Evolutionary conservation across 1,284 basidiomycete genomes (phyloP).

Genomic region (Trametes sp.): DNA sequence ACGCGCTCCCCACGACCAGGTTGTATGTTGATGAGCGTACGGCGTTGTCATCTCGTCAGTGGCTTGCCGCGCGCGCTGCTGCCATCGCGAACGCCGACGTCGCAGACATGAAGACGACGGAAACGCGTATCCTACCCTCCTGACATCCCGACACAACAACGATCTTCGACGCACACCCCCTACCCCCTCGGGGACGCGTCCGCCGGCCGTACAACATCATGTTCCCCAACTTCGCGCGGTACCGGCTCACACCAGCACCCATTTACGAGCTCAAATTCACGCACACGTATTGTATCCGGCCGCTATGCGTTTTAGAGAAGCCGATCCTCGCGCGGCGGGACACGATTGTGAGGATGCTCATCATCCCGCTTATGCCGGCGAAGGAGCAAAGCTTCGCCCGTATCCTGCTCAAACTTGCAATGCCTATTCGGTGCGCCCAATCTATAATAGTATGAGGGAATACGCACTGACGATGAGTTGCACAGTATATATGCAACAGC

Average conservation of each 20-base stretch:
- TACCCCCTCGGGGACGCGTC: conserved; percentile 52
- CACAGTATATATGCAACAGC: conserved; percentile 75
- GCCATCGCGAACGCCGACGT: conserved; percentile 38
- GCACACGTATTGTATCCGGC: conserved; percentile 89
- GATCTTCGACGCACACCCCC: conserved; percentile 28
- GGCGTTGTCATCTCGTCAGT: conserved; percentile 60
- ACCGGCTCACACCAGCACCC: conserved; percentile 90
- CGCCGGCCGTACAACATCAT: conserved; percentile 91
- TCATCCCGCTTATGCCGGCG: conserved; percentile 81
- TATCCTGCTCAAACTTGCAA: conserved; percentile 84
- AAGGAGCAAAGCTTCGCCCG: conserved; percentile 78
- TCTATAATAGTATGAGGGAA: conserved; percentile 4
- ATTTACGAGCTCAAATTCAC: conserved; percentile 98
- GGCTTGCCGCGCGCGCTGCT: conserved; percentile 45
- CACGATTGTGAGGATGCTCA: conserved; percentile 93
- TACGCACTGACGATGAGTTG: conserved; percentile 12
- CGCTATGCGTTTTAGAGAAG: conserved; percentile 94
- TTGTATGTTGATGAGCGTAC: conserved; percentile 64
- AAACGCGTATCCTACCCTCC: conserved; percentile 34
- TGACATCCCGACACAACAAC: conserved; percentile 21
- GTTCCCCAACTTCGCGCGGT: conserved; percentile 86
- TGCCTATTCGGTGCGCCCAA: conserved; percentile 78
- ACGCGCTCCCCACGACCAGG: conserved; percentile 44
- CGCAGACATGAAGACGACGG: conserved; percentile 36
- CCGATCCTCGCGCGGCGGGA: conserved; percentile 92